Evolutionary conservation across 2,329 filamentous ascomycete species (phyloP).

Genomic region (Blumeriella jaapii): DNA sequence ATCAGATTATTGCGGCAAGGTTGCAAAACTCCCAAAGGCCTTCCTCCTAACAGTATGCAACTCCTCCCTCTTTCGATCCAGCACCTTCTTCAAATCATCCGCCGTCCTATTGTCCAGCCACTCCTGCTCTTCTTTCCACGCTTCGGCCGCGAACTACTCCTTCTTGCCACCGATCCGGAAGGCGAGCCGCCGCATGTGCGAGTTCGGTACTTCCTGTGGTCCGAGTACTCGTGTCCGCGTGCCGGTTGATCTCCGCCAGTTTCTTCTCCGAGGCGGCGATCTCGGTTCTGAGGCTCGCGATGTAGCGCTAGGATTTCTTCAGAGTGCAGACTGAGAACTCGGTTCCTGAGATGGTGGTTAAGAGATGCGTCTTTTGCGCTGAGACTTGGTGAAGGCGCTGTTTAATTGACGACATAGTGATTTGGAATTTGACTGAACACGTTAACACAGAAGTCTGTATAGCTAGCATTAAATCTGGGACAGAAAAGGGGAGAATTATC

Average conservation of each 20-base stretch:
- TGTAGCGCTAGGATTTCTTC: conserved; percentile 34
- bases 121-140: conserved; percentile 42
- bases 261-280: conserved; percentile 29
- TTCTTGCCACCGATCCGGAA: conserved; percentile 39
- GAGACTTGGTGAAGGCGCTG: conserved; percentile 31
- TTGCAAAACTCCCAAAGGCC: conserved; percentile 30
- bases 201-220: conserved; percentile 42
- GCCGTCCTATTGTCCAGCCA: conserved; percentile 35
- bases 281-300: conserved; percentile 35
- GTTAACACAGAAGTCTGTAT: too few species aligned
- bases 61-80: conserved; percentile 29
- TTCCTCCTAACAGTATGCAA: conserved; percentile 35
- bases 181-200: conserved; percentile 38
- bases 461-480: too few species aligned
- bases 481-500: too few species aligned
- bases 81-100: conserved; percentile 23
- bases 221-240: conserved; percentile 36
- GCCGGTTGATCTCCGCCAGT: conserved; percentile 30
- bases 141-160: conserved; percentile 37
- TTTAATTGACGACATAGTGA: conserved; percentile 12
- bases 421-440: too few species aligned
- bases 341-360: conserved; percentile 36
- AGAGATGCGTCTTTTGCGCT: conserved; percentile 32
- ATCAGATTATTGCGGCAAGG: background rate
- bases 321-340: conserved; percentile 37